Evolutionary conservation across 345 rosid genomes (phyloP).

Genomic region (Eucalyptus sp.): DNA sequence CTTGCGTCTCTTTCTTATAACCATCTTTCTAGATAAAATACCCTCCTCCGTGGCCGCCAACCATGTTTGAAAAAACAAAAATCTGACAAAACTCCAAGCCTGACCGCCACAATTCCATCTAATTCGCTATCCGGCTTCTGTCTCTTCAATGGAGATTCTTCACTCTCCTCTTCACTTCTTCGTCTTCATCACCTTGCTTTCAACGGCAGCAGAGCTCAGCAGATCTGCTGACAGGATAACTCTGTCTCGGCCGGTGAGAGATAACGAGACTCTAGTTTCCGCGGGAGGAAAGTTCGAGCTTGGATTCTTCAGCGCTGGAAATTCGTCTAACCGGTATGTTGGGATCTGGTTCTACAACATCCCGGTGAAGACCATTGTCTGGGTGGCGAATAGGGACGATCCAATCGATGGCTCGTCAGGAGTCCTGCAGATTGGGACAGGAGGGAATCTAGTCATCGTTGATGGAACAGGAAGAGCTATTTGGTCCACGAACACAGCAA

Average conservation of each 20-base stretch:
- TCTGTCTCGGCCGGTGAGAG: background rate
- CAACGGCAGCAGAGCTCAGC: background rate
- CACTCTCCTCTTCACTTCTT: background rate
- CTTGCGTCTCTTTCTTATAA: background rate
- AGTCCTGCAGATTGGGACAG: background rate
- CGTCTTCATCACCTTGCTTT: background rate
- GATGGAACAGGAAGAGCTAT: background rate
- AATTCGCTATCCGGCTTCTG: background rate
- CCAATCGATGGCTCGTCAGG: slow-evolving; percentile 8
- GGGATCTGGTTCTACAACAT: background rate
- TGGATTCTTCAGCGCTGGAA: background rate
- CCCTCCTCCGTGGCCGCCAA: background rate
- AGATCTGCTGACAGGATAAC: background rate
- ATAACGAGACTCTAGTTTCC: background rate
- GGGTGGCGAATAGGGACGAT: slow-evolving; percentile 27
- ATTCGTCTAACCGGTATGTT: background rate
- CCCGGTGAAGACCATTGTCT: background rate
- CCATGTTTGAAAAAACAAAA: background rate
- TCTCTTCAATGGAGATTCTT: background rate
- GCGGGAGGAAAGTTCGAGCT: background rate
- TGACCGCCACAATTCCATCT: background rate
- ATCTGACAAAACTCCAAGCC: background rate
- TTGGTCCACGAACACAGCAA: background rate
- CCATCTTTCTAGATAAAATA: background rate
- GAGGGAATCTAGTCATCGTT: background rate